A percentile compares a stretch with the other conserved stretches of the same genome.
Conservation (phyloP, 192 early-diverging fungal species). For the Gryganskiella cystojenkinii region DNA sequence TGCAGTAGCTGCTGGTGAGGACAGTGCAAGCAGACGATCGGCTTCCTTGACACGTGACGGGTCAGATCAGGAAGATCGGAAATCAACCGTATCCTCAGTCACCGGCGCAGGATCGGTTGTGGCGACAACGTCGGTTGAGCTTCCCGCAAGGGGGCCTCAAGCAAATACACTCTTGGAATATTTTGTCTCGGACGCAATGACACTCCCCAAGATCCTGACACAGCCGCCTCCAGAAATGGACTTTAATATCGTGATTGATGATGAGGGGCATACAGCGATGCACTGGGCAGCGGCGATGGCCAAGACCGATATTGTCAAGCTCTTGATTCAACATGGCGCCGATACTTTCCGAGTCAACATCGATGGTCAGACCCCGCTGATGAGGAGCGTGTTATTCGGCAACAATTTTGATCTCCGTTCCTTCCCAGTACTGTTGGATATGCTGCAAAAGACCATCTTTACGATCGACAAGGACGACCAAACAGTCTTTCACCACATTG, state of each 20-base stretch:
- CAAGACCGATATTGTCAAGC: slow-evolving; percentile 73
- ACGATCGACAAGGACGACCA: slow-evolving; percentile 81
- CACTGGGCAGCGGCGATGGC: slow-evolving; percentile 98
- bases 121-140: not conserved
- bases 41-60: slow-evolving; percentile 9
- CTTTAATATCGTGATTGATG: slow-evolving; percentile 89
- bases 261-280: slow-evolving; percentile 92
- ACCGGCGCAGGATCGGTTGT: slow-evolving; percentile 16
- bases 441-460: slow-evolving; percentile 80
- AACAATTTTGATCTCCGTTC: slow-evolving; percentile 88
- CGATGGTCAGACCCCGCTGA: slow-evolving; percentile 91
- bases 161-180: slow-evolving; percentile 43
- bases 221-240: slow-evolving; percentile 74
- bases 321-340: slow-evolving; percentile 80
- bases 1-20: slow-evolving; percentile 1
- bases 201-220: slow-evolving; percentile 65
- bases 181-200: slow-evolving; percentile 54
- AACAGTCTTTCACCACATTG: slow-evolving; percentile 94
- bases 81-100: slow-evolving; percentile 31
- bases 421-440: slow-evolving; percentile 76
- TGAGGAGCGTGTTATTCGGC: slow-evolving; percentile 89
- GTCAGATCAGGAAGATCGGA: slow-evolving; percentile 34
- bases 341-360: slow-evolving; percentile 78
- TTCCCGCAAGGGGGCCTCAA: slow-evolving; percentile 16
- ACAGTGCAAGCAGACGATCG: slow-evolving; percentile 18